Evolutionary conservation across 176 grass and related monocot genomes (phyloP).

Genomic region (Lolium multiflorum): DNA sequence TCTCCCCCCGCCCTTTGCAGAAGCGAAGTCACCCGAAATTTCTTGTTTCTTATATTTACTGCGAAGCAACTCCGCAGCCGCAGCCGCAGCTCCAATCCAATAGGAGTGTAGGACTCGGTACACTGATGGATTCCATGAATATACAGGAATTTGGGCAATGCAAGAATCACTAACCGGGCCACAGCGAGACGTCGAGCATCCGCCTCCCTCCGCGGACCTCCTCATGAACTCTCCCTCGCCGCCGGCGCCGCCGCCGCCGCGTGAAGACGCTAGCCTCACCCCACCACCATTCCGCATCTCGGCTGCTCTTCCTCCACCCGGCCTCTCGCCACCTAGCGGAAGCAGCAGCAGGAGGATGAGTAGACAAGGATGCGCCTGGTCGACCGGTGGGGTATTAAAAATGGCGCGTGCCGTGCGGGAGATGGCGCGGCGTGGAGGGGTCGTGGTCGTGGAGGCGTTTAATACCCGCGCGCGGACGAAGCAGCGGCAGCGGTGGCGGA

Average conservation of each 20-base stretch:
- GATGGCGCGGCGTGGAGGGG: background rate
- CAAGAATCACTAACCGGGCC: slow-evolving; percentile 37
- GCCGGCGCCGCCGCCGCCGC: background rate
- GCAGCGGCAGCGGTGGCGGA: background rate
- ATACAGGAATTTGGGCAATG: too few species aligned
- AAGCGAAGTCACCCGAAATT: too few species aligned
- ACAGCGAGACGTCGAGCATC: slow-evolving; percentile 42
- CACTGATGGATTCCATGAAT: too few species aligned
- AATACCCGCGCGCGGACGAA: slow-evolving; percentile 36
- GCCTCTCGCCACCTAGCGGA: too few species aligned
- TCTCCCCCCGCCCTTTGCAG: too few species aligned
- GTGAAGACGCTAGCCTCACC: background rate
- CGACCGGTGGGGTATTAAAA: slow-evolving; percentile 45
- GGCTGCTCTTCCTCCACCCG: background rate
- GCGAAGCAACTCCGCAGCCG: background rate
- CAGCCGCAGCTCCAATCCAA: background rate
- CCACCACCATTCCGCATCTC: slow-evolving; percentile 40
- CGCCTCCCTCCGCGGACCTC: too few species aligned
- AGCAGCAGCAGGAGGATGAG: background rate
- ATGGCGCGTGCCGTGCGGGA: slow-evolving; percentile 42
- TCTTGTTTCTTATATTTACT: background rate
- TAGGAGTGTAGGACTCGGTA: background rate
- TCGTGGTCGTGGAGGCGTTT: slow-evolving; percentile 30
- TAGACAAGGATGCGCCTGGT: slow-evolving; percentile 8
- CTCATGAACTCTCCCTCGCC: too few species aligned